Percentiles rank a stretch among this genome's conserved stretches.
Conservation (phyloP, 768 basidiomycete genomes). For the Pulveroboletus sp. region DNA sequence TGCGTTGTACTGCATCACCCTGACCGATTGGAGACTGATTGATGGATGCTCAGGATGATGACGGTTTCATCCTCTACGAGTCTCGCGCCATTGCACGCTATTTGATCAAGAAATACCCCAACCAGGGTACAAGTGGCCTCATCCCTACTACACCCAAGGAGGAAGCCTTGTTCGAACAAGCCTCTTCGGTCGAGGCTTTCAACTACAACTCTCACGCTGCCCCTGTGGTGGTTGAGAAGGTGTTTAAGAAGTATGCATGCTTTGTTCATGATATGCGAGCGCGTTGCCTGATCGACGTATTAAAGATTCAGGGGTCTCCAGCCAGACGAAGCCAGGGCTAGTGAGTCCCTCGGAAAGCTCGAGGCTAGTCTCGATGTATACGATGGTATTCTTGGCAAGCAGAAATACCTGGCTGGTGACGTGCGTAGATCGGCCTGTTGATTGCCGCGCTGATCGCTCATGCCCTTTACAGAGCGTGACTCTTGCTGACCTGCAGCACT, state of each 20-base stretch:
- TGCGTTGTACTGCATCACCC: too few relatives aligned
- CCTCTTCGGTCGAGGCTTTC: conserved; percentile 45
- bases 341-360: conserved; percentile 28
- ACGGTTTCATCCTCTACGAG: conserved; percentile 43
- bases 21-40: too few relatives aligned
- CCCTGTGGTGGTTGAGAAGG: too few relatives aligned
- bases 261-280: too few relatives aligned
- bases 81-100: conserved; percentile 43
- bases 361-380: conserved; percentile 32
- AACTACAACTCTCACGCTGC: conserved; percentile 59
- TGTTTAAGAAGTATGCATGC: too few relatives aligned
- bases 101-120: conserved; percentile 37
- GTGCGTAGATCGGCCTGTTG: too few relatives aligned
- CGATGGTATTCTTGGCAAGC: conserved; percentile 33
- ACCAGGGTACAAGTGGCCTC: conserved; percentile 34
- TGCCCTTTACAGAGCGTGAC: conserved; percentile 10
- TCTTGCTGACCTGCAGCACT: conserved; percentile 21
- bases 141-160: conserved; percentile 31
- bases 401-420: conserved; percentile 36
- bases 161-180: conserved; percentile 50
- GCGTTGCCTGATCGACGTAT: too few relatives aligned
- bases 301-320: too few relatives aligned
- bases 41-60: conserved; percentile 37
- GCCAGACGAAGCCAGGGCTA: too few relatives aligned
- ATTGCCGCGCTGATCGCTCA: not conserved